Evolutionary conservation across 2,329 filamentous ascomycete species (phyloP).

Genomic region (Leptographium procerum): DNA sequence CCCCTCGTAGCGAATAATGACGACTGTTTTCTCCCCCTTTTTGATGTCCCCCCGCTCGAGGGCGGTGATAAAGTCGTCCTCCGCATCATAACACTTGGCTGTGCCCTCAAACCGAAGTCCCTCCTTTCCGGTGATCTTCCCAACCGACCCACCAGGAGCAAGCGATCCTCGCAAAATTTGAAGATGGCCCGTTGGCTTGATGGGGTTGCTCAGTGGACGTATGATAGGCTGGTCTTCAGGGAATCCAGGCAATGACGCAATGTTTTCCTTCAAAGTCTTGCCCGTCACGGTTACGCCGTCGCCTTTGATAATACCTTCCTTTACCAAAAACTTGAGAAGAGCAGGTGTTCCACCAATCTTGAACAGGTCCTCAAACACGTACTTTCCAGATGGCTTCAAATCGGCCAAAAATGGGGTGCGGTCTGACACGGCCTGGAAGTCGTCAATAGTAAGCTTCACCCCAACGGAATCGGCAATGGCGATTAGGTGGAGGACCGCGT

Average conservation of each 20-base stretch:
- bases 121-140: slow-evolving; percentile 92
- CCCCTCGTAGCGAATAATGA: slow-evolving; percentile 87
- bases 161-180: slow-evolving; percentile 80
- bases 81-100: slow-evolving; percentile 74
- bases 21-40: slow-evolving; percentile 75
- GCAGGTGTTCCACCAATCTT: slow-evolving; percentile 79
- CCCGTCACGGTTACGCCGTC: slow-evolving; percentile 75
- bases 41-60: slow-evolving; percentile 69
- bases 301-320: slow-evolving; percentile 72
- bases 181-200: slow-evolving; percentile 79
- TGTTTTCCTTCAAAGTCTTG: slow-evolving; percentile 80
- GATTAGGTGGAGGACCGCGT: slow-evolving; percentile 75
- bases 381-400: slow-evolving; percentile 76
- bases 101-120: slow-evolving; percentile 72
- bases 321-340: slow-evolving; percentile 77
- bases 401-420: slow-evolving; percentile 70
- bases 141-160: slow-evolving; percentile 75
- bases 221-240: slow-evolving; percentile 72
- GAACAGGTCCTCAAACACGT: slow-evolving; percentile 75
- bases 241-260: slow-evolving; percentile 62
- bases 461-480: slow-evolving; percentile 74
- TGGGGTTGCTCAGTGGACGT: slow-evolving; percentile 66
- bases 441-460: slow-evolving; percentile 72
- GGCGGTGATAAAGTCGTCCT: slow-evolving; percentile 67
- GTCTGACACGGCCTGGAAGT: slow-evolving; percentile 76